Base-by-base conservation (phyloP, 768 basidiomycete genomes). In the Hygrocybe punicea region DNA sequence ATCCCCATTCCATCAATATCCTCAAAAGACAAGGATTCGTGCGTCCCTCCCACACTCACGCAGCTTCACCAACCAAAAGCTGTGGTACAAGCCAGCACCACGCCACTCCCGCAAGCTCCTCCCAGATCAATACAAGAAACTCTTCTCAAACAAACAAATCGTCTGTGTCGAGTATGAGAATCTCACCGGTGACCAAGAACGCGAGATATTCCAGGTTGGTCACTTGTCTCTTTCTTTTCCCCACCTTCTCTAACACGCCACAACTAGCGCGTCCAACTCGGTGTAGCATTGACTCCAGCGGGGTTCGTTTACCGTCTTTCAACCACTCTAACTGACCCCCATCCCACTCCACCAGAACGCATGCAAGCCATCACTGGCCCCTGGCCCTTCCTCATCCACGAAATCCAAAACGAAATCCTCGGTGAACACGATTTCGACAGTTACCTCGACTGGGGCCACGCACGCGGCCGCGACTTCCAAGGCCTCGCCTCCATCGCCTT, bases 161-260 rank as follows among this genome's bases (percentile, higher is more conserved):
- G 74, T 76, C 9, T 82, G 78, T 55, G 75, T 81, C 1, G 84
- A 85, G 62, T 86, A 86, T 60, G 67, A 70, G 2, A 73, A 74
- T 16, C 64, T 86, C 42, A 73, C 68, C 0, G 66, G 66, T 6
- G 77, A 82, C 50, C 79, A 82, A 63, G 89, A 88, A 61, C 78
- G 85, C 29, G 87, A 86, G 63, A 83, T 87, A 23, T 90, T 87
- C 60, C 77, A 82, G 73, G 83, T 75, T 23, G 4, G 73, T 58
- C 34, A 53, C 10, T 44, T 50, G 4, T 34, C 34, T 17, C 19
- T 24, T 16, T 13, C 36, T 33, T 3, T 51, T 34, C 4, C 13
- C 45, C 36, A 13, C 37, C 13, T 56, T 35, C 35, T 53, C 55
- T 58, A 8, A 62, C 25, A 44, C 17, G 16, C 51, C 10, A 14